Evolutionary conservation across 2,329 filamentous ascomycete genomes (phyloP).

Genomic region (Dactylonectria macrodidyma): DNA sequence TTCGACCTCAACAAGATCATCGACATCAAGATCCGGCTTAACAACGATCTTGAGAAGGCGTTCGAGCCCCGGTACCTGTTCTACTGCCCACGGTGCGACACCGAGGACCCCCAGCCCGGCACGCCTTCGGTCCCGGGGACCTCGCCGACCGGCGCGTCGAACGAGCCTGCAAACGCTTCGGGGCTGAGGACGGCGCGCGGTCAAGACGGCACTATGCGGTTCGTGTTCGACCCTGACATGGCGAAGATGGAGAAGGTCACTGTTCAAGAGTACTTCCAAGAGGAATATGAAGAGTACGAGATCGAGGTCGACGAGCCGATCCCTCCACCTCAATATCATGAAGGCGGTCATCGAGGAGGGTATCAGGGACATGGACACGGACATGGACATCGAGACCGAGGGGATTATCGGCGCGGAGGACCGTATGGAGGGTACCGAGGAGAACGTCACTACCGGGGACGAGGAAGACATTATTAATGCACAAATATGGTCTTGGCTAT

Average conservation of each 20-base stretch:
- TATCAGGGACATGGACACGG: conserved; percentile 47
- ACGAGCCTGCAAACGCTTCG: conserved; percentile 54
- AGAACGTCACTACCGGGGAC: conserved; percentile 52
- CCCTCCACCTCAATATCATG: conserved; percentile 48
- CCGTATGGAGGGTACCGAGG: conserved; percentile 54
- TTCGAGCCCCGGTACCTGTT: conserved; percentile 75
- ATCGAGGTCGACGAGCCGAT: conserved; percentile 81
- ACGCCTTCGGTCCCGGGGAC: conserved; percentile 50
- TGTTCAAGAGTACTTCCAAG: conserved; percentile 78
- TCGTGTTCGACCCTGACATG: conserved; percentile 86
- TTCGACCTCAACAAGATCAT: conserved; percentile 86
- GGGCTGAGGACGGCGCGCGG: conserved; percentile 55
- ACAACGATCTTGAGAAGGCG: conserved; percentile 81
- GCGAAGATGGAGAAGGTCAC: conserved; percentile 79
- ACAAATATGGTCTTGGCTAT: background rate
- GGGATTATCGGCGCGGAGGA: conserved; percentile 51
- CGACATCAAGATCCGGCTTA: conserved; percentile 87
- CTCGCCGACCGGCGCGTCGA: conserved; percentile 58
- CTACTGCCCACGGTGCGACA: conserved; percentile 68
- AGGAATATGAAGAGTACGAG: conserved; percentile 83
- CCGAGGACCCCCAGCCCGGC: conserved; percentile 52
- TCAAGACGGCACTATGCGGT: conserved; percentile 85
- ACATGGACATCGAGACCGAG: conserved; percentile 51
- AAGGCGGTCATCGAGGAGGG: conserved; percentile 43
- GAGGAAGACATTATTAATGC: conserved; percentile 52